Base-by-base conservation (phyloP, 148 eudicot genomes). In the Rheum nobile region DNA sequence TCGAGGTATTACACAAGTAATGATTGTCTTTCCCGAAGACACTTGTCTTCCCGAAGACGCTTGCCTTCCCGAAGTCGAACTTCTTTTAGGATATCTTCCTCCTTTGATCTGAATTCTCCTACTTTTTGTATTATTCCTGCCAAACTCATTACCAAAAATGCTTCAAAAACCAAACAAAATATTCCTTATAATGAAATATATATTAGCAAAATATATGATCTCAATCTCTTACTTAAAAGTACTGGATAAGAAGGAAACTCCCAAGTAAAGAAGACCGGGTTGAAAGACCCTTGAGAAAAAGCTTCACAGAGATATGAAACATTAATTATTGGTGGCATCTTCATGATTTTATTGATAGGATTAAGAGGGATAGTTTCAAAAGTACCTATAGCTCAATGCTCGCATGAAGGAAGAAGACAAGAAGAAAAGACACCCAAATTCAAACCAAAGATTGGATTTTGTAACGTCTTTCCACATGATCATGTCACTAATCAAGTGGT, bases 361-460 rank as follows among this genome's bases (percentile, higher is more conserved):
- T 24, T 32, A 57, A 24, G 32, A 57, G 10, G 65, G 65, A 24
- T 26, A 26, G 55, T 55, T 14, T 24, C 14, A 24, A 24, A 32
- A 11, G 75, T 81, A 91, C 98, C 97, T 94, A 71, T 91, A 81
- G 81, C 41, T 80, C 38, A 91, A 50, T 47, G 93, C 91, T 44
- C 75, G 81, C 16, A 96, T 80, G 69, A 94, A 91, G 82, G 93
- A 91, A 76, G 96, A 91, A 75, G 98, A 91, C 34, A 94, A 72
- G 78, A 87, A 83, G 75, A 88, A 94, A 61, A 91, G 84, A 52
- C 89, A 91, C 43, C 98, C 98, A 74, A 91, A 88, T 43, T 97
- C 98, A 76, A 94, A 94, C 98, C 98, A 94, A 75, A 94, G 89
- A 79, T 85, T 94, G 26, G 98, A 91, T 83, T 87, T 94, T 38